phyloP scores from a whole-genome alignment of 2,329 filamentous ascomycete genomes.

The Trichoderma harzianum region DNA sequence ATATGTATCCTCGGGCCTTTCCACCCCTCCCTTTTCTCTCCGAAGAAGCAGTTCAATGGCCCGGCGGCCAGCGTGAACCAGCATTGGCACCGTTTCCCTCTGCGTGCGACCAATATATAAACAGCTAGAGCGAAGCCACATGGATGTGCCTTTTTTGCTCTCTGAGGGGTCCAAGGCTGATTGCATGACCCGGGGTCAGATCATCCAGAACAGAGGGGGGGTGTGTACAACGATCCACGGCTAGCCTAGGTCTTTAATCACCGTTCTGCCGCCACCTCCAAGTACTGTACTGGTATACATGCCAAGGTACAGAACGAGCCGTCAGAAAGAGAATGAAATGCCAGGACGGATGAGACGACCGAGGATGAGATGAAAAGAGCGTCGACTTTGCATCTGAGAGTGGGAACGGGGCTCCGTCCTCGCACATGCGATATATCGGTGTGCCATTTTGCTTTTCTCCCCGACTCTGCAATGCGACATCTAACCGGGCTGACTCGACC shows the following conservation, averaged over 20 bases:
- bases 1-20: neutral
- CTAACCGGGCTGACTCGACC: neutral
- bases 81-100: neutral
- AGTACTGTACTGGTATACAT: neutral
- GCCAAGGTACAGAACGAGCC: neutral
- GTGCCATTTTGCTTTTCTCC: neutral
- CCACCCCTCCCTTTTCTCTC: neutral
- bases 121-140: slow-evolving; percentile 11
- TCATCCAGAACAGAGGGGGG: slow-evolving; percentile 1
- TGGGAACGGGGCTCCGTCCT: neutral
- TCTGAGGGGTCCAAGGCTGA: slow-evolving; percentile 8
- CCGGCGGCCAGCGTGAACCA: neutral
- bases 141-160: neutral
- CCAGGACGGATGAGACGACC: neutral
- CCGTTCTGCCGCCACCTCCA: neutral
- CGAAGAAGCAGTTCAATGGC: neutral
- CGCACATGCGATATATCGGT: neutral
- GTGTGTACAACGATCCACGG: neutral
- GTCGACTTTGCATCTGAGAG: neutral
- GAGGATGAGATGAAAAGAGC: neutral
- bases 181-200: slow-evolving; percentile 13
- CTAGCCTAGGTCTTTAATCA: slow-evolving; percentile 3
- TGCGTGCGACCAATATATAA: slow-evolving; percentile 13
- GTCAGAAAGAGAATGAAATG: neutral
- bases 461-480: neutral